These are phyloP conservation scores for Penicillium ucsense DNA, from an alignment of 495 filamentous ascomycete genomes.

Conservation along the genomic window DNA sequence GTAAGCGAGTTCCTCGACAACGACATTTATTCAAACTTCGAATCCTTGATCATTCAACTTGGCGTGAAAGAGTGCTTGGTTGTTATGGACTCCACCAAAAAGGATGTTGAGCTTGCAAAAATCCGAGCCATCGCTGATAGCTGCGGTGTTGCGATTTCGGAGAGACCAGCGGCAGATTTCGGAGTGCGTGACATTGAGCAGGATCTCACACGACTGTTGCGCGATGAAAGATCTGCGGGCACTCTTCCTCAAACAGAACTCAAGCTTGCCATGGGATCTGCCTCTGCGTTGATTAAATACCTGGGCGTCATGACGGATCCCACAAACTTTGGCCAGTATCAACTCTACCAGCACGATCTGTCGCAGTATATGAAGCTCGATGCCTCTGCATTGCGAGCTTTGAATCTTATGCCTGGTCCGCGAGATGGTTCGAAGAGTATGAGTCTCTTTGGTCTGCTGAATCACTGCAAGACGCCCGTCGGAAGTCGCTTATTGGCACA, in stretches of 20 bases:
- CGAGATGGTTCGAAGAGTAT: conserved; percentile 95
- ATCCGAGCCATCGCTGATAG: conserved; percentile 79
- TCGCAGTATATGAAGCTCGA: conserved; percentile 99
- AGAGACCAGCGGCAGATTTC: conserved; percentile 68
- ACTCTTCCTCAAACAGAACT: conserved; percentile 81
- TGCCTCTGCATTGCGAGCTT: conserved; percentile 81
- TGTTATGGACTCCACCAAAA: conserved; percentile 62
- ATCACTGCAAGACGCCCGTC: conserved; percentile 95
- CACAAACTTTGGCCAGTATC: conserved; percentile 93
- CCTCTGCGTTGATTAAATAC: conserved; percentile 90
- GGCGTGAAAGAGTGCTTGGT: conserved; percentile 91
- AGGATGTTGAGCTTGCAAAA: conserved; percentile 85
- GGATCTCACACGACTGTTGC: conserved; percentile 75
- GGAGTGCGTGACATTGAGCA: conserved; percentile 92
- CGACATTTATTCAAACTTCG: conserved; percentile 96
- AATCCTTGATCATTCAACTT: conserved; percentile 90
- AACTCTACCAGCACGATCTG: conserved; percentile 94
- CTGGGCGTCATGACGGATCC: conserved; percentile 83
- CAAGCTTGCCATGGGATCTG: conserved; percentile 94
- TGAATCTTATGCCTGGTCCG: conserved; percentile 95
- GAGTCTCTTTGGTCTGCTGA: conserved; percentile 88
- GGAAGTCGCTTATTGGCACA: conserved; percentile 86
- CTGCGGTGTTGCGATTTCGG: conserved; percentile 81
- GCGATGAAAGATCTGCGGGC: conserved; percentile 70
- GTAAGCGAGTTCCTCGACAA: conserved; percentile 98